Evolutionary conservation across 2,329 filamentous ascomycete species (phyloP).

Genomic region (Mycosphaerelloides madeirae): DNA sequence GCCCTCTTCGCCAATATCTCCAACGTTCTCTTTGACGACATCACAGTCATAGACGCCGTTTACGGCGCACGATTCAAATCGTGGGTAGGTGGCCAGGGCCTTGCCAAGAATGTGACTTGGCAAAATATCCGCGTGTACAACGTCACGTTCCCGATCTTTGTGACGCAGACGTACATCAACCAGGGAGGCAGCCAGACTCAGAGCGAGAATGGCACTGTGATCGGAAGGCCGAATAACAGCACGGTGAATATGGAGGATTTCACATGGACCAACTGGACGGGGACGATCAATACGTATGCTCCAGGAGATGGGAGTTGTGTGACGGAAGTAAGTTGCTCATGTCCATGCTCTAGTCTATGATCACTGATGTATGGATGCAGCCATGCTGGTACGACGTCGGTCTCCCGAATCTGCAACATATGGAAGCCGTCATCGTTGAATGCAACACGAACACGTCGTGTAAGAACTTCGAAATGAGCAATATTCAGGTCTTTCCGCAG

Average conservation of each 20-base stretch:
- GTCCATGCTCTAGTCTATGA: too few species aligned
- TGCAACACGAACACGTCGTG: constrained; percentile 40
- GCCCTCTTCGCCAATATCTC: constrained; percentile 36
- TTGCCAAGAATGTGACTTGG: constrained; percentile 43
- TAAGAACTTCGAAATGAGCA: constrained; percentile 22
- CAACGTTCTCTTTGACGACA: constrained; percentile 41
- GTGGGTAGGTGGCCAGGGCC: constrained; percentile 40
- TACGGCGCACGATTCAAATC: constrained; percentile 45
- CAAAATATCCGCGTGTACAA: constrained; percentile 40
- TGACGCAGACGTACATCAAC: constrained; percentile 44
- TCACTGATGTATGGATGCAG: constrained; percentile 6
- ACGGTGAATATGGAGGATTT: constrained; percentile 43
- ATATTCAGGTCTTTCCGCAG: constrained; percentile 23
- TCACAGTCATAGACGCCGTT: constrained; percentile 39
- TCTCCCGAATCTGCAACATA: constrained; percentile 37
- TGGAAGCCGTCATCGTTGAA: constrained; percentile 40
- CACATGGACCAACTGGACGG: constrained; percentile 39
- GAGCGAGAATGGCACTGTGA: constrained; percentile 3
- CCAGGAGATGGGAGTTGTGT: constrained; percentile 43
- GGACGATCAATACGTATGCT: constrained; percentile 40
- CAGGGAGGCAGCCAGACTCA: constrained; percentile 33
- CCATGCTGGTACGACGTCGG: constrained; percentile 44
- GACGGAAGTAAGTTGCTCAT: constrained; percentile 28
- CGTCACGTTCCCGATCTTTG: constrained; percentile 45
- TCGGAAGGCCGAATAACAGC: constrained; percentile 34